Evolutionary conservation across 2,329 filamentous ascomycete genomes (phyloP), one percentile per base, ranked within the genome.

Genomic region (Diaporthe sp.): DNA sequence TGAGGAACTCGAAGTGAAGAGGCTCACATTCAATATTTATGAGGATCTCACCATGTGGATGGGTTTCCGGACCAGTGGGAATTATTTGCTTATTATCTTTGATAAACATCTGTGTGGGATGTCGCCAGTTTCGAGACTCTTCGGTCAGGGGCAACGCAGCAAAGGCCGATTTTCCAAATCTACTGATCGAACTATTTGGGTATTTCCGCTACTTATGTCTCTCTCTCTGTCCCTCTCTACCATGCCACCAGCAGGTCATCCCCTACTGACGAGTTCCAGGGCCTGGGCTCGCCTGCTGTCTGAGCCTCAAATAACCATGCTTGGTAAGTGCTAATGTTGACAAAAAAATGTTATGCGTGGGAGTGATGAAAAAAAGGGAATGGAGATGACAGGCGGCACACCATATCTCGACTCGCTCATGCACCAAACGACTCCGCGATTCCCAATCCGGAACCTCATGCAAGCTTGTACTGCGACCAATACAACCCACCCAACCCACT

Each of bases 401-500:
- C 72, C 37, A 44, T 60, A 28, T 46, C 73, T 49, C 60, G 74
- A 70, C 53, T 74, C 62, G 75, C 75, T 72, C 68, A 68, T 75
- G 75, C 72, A 72, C 28, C 74, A 72, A 70, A 58, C 55, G 67
- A 61, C 53, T 61, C 68, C 61, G 22, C 65, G 61, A 58, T 58
- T 44, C 37, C 62, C 62, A 61, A 49, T 28, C 68, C 73, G 46
- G 70, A 57, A 55, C 39, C 31, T 39, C 31, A 75, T 76, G 75
- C 75, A 75, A 70, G 68, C 58, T 71, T 75, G 72, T 75, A 58
- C 71, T 75, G 68, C 72, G 61, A 75, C 60, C 60, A 72, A 72
- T 44, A 71, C 72, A 62, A 46, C 61, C 71, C n/a, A 42, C 49
- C 75, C 62, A 57, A 55, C 58, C 58, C 49, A 70, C 53, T 76